Conservation (phyloP, 2,329 filamentous ascomycete species). For the Hypoxylon sp. region DNA sequence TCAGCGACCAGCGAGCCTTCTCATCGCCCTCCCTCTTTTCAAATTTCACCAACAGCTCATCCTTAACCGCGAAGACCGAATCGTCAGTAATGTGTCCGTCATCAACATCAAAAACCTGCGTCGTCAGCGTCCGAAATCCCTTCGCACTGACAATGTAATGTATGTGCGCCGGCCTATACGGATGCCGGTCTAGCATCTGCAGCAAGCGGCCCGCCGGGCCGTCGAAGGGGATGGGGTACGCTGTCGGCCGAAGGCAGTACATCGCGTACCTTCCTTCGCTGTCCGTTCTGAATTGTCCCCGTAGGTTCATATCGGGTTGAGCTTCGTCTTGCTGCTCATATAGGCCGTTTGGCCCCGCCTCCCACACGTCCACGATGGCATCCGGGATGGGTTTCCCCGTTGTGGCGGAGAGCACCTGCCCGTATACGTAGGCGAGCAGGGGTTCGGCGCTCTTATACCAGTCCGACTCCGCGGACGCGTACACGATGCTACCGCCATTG, state of each 20-base stretch:
- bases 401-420: conserved; percentile 67
- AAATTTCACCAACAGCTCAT: conserved; percentile 64
- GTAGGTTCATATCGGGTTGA: conserved; percentile 80
- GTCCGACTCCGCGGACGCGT: conserved; percentile 61
- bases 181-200: conserved; percentile 68
- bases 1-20: conserved; percentile 71
- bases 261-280: conserved; percentile 74
- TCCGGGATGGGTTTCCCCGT: conserved; percentile 76
- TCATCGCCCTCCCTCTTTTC: conserved; percentile 54
- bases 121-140: conserved; percentile 69
- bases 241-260: conserved; percentile 73
- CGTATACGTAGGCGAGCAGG: conserved; percentile 69
- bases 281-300: conserved; percentile 80
- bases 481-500: conserved; percentile 79
- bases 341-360: conserved; percentile 79
- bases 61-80: conserved; percentile 69
- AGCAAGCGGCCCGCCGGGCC: conserved; percentile 70
- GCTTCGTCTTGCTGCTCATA: conserved; percentile 81
- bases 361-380: conserved; percentile 83
- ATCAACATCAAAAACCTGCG: conserved; percentile 80
- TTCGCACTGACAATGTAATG: conserved; percentile 67
- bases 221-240: conserved; percentile 66
- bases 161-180: conserved; percentile 72
- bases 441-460: conserved; percentile 53
- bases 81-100: conserved; percentile 72